These are phyloP conservation scores for Kwoniella botswanensis DNA, from an alignment of 768 basidiomycete species.

Conservation along the genomic window DNA sequence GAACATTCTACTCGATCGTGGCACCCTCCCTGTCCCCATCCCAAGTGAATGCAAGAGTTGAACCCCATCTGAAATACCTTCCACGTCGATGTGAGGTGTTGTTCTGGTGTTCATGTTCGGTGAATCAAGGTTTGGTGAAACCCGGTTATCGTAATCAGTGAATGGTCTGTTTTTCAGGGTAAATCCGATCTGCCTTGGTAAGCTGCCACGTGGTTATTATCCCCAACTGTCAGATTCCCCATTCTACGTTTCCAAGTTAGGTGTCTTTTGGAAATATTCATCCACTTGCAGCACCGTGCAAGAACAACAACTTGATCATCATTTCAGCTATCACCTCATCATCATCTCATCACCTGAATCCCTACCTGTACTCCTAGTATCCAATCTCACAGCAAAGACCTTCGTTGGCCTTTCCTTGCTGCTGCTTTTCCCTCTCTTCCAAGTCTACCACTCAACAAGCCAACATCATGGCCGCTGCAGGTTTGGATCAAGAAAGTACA, in stretches of 20 bases:
- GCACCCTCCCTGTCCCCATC: background rate
- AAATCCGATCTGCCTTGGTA: background rate
- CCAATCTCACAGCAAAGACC: conserved; percentile 9
- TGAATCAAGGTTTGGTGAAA: background rate
- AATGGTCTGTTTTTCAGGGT: background rate
- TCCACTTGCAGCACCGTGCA: conserved; percentile 1
- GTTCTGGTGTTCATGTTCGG: background rate
- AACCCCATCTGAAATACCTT: background rate
- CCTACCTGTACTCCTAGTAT: background rate
- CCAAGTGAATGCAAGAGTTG: background rate
- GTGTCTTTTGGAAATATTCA: background rate
- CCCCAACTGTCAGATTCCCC: conserved; percentile 20
- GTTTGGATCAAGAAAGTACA: conserved; percentile 46
- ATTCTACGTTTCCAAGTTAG: background rate
- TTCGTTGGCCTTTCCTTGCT: conserved; percentile 11
- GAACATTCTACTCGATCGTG: background rate
- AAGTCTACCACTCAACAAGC: conserved; percentile 6
- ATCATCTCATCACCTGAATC: background rate
- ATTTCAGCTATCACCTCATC: background rate
- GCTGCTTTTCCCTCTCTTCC: conserved; percentile 1
- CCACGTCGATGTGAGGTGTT: background rate
- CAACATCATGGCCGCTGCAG: conserved; percentile 34
- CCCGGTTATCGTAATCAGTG: conserved; percentile 12
- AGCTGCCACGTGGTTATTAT: conserved; percentile 20
- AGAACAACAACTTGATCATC: conserved; percentile 5